Percentiles rank a stretch among this genome's conserved stretches.
Evolutionary conservation across 1,284 basidiomycete species (phyloP).

Genomic region (Austroboletus rostrupii): DNA sequence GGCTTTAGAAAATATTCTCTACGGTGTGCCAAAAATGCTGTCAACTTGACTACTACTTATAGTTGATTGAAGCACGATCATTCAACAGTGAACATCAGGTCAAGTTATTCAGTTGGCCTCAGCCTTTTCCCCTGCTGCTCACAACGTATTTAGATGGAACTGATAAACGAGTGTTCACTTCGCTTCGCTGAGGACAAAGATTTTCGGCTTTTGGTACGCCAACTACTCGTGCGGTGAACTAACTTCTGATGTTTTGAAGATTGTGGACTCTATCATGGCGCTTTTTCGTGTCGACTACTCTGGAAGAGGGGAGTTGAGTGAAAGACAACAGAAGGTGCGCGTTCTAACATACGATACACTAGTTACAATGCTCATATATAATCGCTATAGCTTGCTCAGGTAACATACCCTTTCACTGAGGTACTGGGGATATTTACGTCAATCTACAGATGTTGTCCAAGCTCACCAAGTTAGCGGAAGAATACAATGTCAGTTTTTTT

Average conservation of each 20-base stretch:
- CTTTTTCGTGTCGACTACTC: constrained; percentile 91
- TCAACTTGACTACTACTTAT: constrained; percentile 1
- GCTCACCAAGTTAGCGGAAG: constrained; percentile 86
- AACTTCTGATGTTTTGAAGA: constrained; percentile 42
- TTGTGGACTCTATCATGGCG: constrained; percentile 94
- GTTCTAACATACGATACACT: background rate
- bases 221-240: background rate
- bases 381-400: constrained; percentile 57
- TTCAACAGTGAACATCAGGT: constrained; percentile 89
- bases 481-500: constrained; percentile 61
- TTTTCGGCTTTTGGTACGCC: constrained; percentile 62
- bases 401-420: constrained; percentile 20
- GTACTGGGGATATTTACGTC: constrained; percentile 1
- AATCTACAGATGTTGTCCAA: constrained; percentile 76
- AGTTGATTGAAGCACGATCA: constrained; percentile 56
- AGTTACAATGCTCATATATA: constrained; percentile 1
- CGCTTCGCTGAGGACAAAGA: constrained; percentile 83
- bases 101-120: background rate
- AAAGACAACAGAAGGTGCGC: constrained; percentile 83
- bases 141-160: constrained; percentile 60
- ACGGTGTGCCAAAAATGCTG: constrained; percentile 46
- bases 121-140: constrained; percentile 2
- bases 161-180: constrained; percentile 80
- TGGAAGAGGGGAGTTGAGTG: constrained; percentile 87
- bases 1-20: constrained; percentile 84